Evolutionary conservation across 2,329 filamentous ascomycete species (phyloP), one percentile per base, ranked within the genome.

Genomic region (Trichoderma guizhouense): DNA sequence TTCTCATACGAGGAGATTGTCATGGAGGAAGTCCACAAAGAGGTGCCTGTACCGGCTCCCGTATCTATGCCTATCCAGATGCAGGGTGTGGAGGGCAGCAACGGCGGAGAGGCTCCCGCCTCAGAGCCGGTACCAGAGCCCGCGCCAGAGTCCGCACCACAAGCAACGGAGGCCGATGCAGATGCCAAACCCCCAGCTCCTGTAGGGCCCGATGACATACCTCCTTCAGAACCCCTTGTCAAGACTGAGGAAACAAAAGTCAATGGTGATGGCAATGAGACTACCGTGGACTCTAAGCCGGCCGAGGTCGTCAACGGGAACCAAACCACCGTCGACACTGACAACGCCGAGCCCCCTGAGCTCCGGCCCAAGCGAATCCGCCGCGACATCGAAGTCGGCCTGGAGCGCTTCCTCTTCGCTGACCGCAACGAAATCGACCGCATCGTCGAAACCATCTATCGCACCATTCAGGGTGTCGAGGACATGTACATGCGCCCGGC

Each of bases 401-500:
- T 89, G 1, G 93, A 96, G 82, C 88, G 93, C 72, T 95, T 92
- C 82, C 86, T 85, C 72, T 91, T 91, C 74, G 90, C 89, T 2
- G 86, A 89, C 73, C 90, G 92, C 69, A 87, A 86, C 3, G 90
- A 97, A 71, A 88, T 98, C 57, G 93, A 97, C 78, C 90, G 90
- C 71, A 93, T 99, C 74, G 93, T 93, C 28, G 91, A 92, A 69
- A 90, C 93, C 51, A 92, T 98, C 75, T 94, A 97, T 81, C 90
- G 91, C 72, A 91, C 93, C 1, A 90, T 98, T 67, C 91, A 95
- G 76, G 89, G 90, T 43, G 93, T 97, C 28, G 91, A 93, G 60
- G 94, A 97, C 74, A 90, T 94, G 75, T 91, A 92, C 77, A 95
- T 94, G 85, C 90, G 96, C 58, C 91, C 93, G 43, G 88, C 92